phyloP scores from a whole-genome alignment of 768 basidiomycete species.

The Auriculariales sp. region DNA sequence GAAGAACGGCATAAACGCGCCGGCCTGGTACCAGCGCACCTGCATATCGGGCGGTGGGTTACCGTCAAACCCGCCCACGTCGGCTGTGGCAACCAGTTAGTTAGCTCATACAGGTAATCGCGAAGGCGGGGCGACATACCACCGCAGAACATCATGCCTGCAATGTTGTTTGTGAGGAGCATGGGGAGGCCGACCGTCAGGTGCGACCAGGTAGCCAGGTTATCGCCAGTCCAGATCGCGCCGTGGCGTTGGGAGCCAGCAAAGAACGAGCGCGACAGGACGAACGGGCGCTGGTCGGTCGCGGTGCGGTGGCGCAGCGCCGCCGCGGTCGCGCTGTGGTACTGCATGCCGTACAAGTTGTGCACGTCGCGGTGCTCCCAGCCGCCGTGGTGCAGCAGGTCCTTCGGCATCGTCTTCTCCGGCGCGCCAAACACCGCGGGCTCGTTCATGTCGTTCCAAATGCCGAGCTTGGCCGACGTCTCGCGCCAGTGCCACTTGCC shows the following conservation, averaged over 20 bases:
- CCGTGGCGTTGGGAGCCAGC: constrained; percentile 92
- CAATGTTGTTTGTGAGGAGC: constrained; percentile 77
- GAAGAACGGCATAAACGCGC: constrained; percentile 94
- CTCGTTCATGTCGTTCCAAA: constrained; percentile 99
- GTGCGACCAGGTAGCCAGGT: constrained; percentile 94
- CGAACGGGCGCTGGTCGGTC: constrained; percentile 77
- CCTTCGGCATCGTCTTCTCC: constrained; percentile 74
- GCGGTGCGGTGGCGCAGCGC: constrained; percentile 65
- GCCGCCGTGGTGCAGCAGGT: constrained; percentile 73
- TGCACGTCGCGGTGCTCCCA: constrained; percentile 99
- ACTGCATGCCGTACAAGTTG: constrained; percentile 94
- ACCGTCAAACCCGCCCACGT: constrained; percentile 98
- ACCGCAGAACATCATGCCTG: constrained; percentile 82
- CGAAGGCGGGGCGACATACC: constrained; percentile 35
- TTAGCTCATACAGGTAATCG: neutral
- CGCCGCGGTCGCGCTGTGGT: constrained; percentile 64
- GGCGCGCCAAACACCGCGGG: constrained; percentile 98
- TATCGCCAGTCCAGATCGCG: constrained; percentile 99
- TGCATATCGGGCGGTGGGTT: constrained; percentile 92
- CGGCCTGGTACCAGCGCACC: constrained; percentile 93
- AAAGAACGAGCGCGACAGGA: constrained; percentile 88
- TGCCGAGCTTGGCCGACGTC: constrained; percentile 71
- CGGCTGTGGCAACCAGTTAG: constrained; percentile 40
- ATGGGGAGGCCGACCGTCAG: constrained; percentile 90
- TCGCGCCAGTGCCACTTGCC: constrained; percentile 59